A percentile compares a stretch with the other conserved stretches of the same genome.
Evolutionary conservation across 768 basidiomycete species (phyloP).

Genomic region (Leccinum olivaceopallidum): DNA sequence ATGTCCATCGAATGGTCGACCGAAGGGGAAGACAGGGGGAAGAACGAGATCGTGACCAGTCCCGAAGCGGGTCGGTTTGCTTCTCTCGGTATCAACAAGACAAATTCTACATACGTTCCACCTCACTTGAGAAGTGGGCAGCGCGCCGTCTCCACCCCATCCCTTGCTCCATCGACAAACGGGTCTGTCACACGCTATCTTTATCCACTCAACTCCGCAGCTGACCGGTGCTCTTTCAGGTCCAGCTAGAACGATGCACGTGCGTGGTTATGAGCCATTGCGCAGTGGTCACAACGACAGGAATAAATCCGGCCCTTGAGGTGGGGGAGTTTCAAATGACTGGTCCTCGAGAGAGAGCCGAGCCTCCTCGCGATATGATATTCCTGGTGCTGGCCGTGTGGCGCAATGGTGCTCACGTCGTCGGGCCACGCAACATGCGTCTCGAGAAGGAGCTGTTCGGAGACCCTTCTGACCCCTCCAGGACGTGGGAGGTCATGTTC

Average conservation of each 20-base stretch:
- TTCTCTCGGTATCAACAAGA: conserved; percentile 68
- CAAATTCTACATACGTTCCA: conserved; percentile 83
- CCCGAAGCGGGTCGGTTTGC: conserved; percentile 31
- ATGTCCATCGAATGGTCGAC: no score
- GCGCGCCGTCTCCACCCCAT: conserved; percentile 71
- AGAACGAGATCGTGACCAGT: no score
- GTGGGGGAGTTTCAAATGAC: conserved; percentile 32
- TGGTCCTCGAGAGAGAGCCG: conserved; percentile 39
- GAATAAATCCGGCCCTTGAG: conserved; percentile 31
- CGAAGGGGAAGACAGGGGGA: no score
- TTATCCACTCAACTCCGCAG: conserved; percentile 11
- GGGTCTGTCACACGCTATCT: conserved; percentile 46
- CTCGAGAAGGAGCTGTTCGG: conserved; percentile 97
- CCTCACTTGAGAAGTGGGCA: conserved; percentile 85
- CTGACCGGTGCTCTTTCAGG: conserved; percentile 37
- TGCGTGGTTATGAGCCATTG: conserved; percentile 43
- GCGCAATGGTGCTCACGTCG: conserved; percentile 86
- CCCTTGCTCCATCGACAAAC: conserved; percentile 37
- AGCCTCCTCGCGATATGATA: conserved; percentile 46
- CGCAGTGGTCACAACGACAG: conserved; percentile 44
- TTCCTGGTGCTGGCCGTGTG: conserved; percentile 60
- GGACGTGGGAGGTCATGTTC: conserved; percentile 94
- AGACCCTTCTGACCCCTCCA: conserved; percentile 78
- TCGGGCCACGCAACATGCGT: conserved; percentile 81
- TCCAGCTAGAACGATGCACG: conserved; percentile 78